A percentile compares a stretch with the other conserved stretches of the same genome.
Conservation (phyloP, 2,329 filamentous ascomycete species). For the Venturia nashicola region DNA sequence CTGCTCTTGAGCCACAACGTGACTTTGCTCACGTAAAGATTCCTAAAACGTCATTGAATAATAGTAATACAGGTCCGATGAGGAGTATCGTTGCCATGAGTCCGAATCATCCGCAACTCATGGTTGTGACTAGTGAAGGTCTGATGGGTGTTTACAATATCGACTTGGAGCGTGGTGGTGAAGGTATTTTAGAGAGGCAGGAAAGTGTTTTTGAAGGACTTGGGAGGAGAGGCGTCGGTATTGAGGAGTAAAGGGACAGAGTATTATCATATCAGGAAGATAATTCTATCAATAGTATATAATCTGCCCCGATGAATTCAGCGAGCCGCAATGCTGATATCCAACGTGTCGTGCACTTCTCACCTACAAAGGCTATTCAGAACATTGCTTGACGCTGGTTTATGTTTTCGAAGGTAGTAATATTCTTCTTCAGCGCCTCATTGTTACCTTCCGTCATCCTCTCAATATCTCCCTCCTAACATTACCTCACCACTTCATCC, state of each 20-base stretch:
- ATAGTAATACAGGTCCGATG: slow-evolving; percentile 41
- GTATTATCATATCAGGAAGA: background rate
- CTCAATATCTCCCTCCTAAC: too few relatives aligned
- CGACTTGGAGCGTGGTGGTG: slow-evolving; percentile 86
- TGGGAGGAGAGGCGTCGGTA: background rate
- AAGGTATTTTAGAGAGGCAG: slow-evolving; percentile 81
- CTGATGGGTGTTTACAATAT: slow-evolving; percentile 93
- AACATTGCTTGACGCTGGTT: too few relatives aligned
- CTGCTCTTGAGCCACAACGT: slow-evolving; percentile 92
- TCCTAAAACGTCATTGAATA: slow-evolving; percentile 44
- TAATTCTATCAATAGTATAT: background rate
- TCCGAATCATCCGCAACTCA: slow-evolving; percentile 85
- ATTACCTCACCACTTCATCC: too few relatives aligned
- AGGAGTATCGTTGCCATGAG: slow-evolving; percentile 96
- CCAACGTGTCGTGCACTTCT: too few relatives aligned
- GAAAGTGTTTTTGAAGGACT: slow-evolving; percentile 32
- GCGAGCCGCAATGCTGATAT: too few relatives aligned
- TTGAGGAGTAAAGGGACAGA: background rate
- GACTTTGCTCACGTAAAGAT: slow-evolving; percentile 97
- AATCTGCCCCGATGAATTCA: too few relatives aligned
- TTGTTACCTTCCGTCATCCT: too few relatives aligned
- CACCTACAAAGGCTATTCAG: too few relatives aligned
- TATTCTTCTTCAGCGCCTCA: too few relatives aligned
- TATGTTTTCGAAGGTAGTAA: too few relatives aligned
- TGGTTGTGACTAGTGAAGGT: slow-evolving; percentile 95